Base-by-base conservation (phyloP, 345 rosid species). In the Salix udensis region DNA sequence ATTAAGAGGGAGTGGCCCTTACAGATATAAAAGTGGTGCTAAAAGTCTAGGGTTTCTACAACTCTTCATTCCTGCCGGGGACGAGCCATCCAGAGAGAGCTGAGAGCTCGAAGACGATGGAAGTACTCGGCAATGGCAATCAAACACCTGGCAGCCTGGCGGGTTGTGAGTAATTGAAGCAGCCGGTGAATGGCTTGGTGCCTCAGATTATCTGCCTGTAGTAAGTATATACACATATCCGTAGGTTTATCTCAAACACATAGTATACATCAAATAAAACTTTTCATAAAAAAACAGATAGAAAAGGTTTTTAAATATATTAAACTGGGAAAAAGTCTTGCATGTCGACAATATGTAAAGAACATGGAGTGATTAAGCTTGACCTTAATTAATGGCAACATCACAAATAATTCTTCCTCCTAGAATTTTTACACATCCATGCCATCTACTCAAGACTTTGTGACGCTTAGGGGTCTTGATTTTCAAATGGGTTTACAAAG, bases 121-220 rank as follows among this genome's bases (percentile, higher is more conserved):
- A 89, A 94, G 72, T 96, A 92, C 84, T 96, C 99, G 0, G 96
- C 90, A 0, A 92, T 86, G 0, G 94, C 97, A 65, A 96, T 77
- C 71, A 96, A 74, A 79, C 98, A 89, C 65, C 96, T 84, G 14
- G 99, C 99, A 28, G 92, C 88, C 84, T 96, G 99, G 37, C 93
- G 92, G 34, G 86, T 90, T 21, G 99, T 94, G 62, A 96, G 80
- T 71, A 94, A 30, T 62, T 94, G 97, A 48, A 86, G 85, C 74
- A 96, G 81, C 70, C 94, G 89, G 68, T 90, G 97, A 31, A 96
- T 53, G 39, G 91, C 89, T 72, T 94, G 98, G 76, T 90, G 97
- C 87, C 99, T 94, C 91, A 96, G 64, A 82, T 89, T 86, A 81
- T 96, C 99, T 23, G 96, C 99, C 99, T 96, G 98, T 84, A 86